Evolutionary conservation across 768 basidiomycete genomes (phyloP), one percentile per base, ranked within the genome.

Genomic region (Boletus bicolor): DNA sequence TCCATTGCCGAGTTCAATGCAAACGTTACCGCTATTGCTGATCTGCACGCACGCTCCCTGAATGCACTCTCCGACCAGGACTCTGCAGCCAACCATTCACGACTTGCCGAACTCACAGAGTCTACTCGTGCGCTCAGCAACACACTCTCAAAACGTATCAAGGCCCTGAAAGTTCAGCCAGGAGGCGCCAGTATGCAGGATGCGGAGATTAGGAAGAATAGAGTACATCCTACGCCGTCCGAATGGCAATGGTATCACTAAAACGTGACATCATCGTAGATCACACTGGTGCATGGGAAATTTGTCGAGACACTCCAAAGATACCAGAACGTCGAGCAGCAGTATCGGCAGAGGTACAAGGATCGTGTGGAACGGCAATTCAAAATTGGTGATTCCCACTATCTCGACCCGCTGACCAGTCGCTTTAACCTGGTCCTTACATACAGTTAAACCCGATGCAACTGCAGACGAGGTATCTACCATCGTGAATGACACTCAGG

Each of bases 371-470:
- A 85, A 70, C 77, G 89, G 43, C 88, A 94, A 70, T 79, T 89
- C 68, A 84, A 80, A 66, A 93, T 93, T 53, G 89, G 88, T 86
- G 56, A 51, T 73, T 35, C 38, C 49, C 12, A 32, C 7, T 38
- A 32, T 35, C 43, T 38, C 46, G 34, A 8, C 38, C 35, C 10
- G n/a, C 19, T 28, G 28, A 36, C 37, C 38, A 19, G 7, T 47
- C 30, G 4, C 36, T 32, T 21, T 44, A 36, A 59, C 43, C n/a
- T 15, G 21, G 15, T 34, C 32, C 11, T 1, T 21, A 12, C 38
- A 30, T 21, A 3, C 55, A 91, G 92, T 93, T 44, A 94, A 95
- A 71, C 91, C 91, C 3, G 83, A 92, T 63, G 93, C 93, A 19
- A 85, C 91, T 30, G 81, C 82, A 11, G 86, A 92, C 55, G 92